Evolutionary conservation across 305 asterid species (phyloP).

Genomic region (Plantago coronopus): DNA sequence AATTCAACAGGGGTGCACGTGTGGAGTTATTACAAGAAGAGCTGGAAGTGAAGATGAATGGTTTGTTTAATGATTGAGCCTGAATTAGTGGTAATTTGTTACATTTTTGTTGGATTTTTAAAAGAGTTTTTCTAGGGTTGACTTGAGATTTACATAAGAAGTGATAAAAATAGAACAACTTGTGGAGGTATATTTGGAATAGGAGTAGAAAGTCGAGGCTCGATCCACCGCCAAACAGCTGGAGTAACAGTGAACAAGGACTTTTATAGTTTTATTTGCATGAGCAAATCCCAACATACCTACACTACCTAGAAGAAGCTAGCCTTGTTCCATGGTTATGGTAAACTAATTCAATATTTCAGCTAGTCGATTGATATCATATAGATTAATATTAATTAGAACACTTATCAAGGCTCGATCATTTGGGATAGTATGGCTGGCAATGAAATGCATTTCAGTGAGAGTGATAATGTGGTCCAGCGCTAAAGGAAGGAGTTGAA

Average conservation of each 20-base stretch:
- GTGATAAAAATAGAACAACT: neutral
- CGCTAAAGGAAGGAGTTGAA: no score
- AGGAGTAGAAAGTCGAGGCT: conserved; percentile 22
- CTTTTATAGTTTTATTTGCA: neutral
- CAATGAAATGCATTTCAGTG: no score
- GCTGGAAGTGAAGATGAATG: conserved; percentile 15
- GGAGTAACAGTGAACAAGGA: conserved; percentile 1
- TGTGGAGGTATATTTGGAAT: neutral
- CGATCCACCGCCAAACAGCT: conserved; percentile 37
- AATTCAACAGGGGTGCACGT: conserved; percentile 28
- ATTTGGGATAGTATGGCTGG: no score
- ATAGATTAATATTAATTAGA: no score
- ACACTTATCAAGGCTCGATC: no score
- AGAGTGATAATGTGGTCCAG: no score
- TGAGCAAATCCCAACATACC: conserved; percentile 17
- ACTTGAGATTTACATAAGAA: conserved; percentile 13
- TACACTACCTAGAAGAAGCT: no score
- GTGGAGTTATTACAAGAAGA: conserved; percentile 23
- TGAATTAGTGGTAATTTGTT: neutral
- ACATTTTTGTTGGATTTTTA: neutral
- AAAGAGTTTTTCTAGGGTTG: neutral
- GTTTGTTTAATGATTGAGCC: conserved; percentile 13
- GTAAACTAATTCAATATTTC: no score
- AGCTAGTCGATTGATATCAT: no score
- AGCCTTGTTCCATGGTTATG: neutral